Percentiles rank a stretch among this genome's conserved stretches.
These are phyloP conservation scores for Agroathelia rolfsii DNA, from an alignment of 1,284 basidiomycete species.

Conservation along the genomic window DNA sequence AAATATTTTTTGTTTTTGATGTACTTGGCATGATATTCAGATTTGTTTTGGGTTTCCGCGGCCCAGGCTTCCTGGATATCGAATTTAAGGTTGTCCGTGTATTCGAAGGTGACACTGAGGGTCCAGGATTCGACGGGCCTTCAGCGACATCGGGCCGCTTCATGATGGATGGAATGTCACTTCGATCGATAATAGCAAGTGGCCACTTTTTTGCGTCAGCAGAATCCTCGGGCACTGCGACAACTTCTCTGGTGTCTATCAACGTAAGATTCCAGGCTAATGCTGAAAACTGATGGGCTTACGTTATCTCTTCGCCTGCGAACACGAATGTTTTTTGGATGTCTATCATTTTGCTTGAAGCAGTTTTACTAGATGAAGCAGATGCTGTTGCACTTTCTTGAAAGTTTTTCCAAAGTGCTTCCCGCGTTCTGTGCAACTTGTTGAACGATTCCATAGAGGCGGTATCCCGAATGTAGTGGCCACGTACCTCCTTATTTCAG, in stretches of 20 bases:
- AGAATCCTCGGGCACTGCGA: constrained; percentile 61
- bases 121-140: too few relatives aligned
- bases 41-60: constrained; percentile 51
- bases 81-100: constrained; percentile 10
- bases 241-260: constrained; percentile 46
- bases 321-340: constrained; percentile 60
- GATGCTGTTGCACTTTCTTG: constrained; percentile 36
- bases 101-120: constrained; percentile 7
- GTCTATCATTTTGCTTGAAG: constrained; percentile 38
- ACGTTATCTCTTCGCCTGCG: constrained; percentile 67
- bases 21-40: constrained; percentile 38
- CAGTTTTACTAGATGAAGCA: constrained; percentile 11
- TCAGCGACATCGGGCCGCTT: constrained; percentile 5
- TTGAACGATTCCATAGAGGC: neutral
- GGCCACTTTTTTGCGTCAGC: constrained; percentile 70
- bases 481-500: too few relatives aligned
- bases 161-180: constrained; percentile 10
- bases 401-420: constrained; percentile 52
- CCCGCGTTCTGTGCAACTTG: constrained; percentile 34
- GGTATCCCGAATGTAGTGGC: too few relatives aligned
- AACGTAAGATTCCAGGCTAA: constrained; percentile 9
- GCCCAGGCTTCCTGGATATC: constrained; percentile 38
- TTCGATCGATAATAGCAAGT: constrained; percentile 31
- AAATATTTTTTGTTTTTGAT: constrained; percentile 61
- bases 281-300: too few relatives aligned